Percentiles rank a stretch among this genome's conserved stretches.
phyloP scores from a whole-genome alignment of 805 yeast genomes.

The Saccharomycopsis sp. region DNA sequence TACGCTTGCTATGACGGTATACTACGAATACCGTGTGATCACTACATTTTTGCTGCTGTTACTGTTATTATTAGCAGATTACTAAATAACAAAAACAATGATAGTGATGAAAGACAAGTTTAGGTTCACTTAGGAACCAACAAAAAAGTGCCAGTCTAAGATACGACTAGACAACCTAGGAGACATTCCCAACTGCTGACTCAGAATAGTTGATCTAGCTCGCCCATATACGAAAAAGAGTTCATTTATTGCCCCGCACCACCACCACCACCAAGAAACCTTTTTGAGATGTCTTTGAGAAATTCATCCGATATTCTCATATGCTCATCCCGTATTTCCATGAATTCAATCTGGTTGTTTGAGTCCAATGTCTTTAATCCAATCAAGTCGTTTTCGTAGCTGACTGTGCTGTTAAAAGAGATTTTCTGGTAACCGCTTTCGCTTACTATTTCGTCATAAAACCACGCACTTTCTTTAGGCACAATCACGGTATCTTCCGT shows the following conservation, averaged over 20 bases:
- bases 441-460: conserved; percentile 27
- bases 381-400: conserved; percentile 49
- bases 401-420: conserved; percentile 41
- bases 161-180: not conserved
- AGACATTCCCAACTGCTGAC: not conserved
- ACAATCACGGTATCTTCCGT: conserved; percentile 58
- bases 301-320: conserved; percentile 56
- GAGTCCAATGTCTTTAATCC: conserved; percentile 49
- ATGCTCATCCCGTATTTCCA: conserved; percentile 50
- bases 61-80: not conserved
- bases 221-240: not conserved
- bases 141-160: not conserved
- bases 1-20: too few relatives aligned
- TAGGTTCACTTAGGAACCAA: not conserved
- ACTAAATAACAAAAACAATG: too few relatives aligned
- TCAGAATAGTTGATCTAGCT: not conserved
- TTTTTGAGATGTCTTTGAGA: conserved; percentile 36
- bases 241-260: not conserved
- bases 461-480: conserved; percentile 69
- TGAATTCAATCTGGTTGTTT: conserved; percentile 39
- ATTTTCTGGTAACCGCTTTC: conserved; percentile 40
- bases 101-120: too few relatives aligned
- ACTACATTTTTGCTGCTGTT: not conserved
- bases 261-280: conserved; percentile 33
- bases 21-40: not conserved